phyloP scores from a whole-genome alignment of 495 filamentous ascomycete genomes.

The Hypoxylon intermedium region DNA sequence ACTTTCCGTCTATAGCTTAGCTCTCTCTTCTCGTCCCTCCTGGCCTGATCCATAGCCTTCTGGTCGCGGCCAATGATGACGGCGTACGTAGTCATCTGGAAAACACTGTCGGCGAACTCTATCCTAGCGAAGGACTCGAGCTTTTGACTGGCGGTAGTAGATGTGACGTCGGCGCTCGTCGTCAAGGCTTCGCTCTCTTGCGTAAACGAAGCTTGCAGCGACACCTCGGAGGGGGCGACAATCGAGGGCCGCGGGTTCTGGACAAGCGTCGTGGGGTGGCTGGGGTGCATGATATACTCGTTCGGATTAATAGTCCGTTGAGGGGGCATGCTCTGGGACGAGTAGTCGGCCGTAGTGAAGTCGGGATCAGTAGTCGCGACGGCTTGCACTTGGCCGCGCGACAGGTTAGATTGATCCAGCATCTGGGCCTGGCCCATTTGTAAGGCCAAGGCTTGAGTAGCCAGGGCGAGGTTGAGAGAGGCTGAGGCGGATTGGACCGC shows the following conservation, averaged over 20 bases:
- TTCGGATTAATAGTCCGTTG: constrained; percentile 38
- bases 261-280: constrained; percentile 34
- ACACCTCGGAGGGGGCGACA: constrained; percentile 44
- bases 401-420: constrained; percentile 12
- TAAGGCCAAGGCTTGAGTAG: constrained; percentile 31
- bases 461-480: constrained; percentile 16
- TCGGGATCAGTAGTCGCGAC: constrained; percentile 45
- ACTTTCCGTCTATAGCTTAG: constrained; percentile 47
- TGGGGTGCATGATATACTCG: constrained; percentile 39
- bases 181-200: constrained; percentile 40
- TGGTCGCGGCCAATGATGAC: constrained; percentile 60
- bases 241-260: constrained; percentile 34
- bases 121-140: constrained; percentile 60
- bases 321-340: constrained; percentile 28
- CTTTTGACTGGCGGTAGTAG: constrained; percentile 41
- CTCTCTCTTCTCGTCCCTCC: constrained; percentile 49
- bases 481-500: constrained; percentile 20
- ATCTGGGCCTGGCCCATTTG: constrained; percentile 22
- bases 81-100: constrained; percentile 61
- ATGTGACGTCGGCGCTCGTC: constrained; percentile 28
- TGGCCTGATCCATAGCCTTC: constrained; percentile 52
- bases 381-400: constrained; percentile 37
- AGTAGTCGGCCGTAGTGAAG: constrained; percentile 30
- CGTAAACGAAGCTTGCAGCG: constrained; percentile 40
- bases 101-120: constrained; percentile 59